Conservation (phyloP, 257 asterid species). For the Perilla frutescens region DNA sequence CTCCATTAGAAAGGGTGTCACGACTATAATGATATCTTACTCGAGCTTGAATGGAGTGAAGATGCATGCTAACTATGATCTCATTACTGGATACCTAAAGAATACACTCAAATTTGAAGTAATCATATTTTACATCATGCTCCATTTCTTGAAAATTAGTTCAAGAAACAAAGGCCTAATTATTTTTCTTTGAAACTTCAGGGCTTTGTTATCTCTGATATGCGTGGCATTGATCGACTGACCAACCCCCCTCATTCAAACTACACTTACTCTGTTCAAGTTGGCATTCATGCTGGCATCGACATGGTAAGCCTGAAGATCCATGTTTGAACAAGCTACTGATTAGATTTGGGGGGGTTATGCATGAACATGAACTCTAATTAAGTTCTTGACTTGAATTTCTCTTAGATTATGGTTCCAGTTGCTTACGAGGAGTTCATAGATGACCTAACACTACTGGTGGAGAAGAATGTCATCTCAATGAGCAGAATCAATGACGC, state of each 20-base stretch:
- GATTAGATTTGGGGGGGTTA: background rate
- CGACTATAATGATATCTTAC: conserved; percentile 56
- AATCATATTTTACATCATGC: conserved; percentile 16
- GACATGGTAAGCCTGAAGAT: conserved; percentile 59
- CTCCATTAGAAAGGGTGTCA: conserved; percentile 51
- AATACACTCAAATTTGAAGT: conserved; percentile 55
- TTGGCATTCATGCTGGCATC: conserved; percentile 65
- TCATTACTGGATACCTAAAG: conserved; percentile 56
- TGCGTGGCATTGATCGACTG: conserved; percentile 70
- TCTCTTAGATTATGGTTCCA: conserved; percentile 66
- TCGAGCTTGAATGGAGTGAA: conserved; percentile 58
- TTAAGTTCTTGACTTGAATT: background rate
- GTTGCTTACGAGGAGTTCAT: conserved; percentile 46
- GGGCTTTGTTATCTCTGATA: conserved; percentile 83
- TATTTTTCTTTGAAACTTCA: conserved; percentile 31
- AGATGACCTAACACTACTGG: conserved; percentile 46
- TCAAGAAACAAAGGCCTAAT: conserved; percentile 14
- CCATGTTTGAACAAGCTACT: background rate
- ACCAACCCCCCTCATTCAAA: conserved; percentile 61
- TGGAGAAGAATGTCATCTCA: conserved; percentile 53
- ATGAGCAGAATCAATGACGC: conserved; percentile 73
- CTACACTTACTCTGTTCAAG: conserved; percentile 63
- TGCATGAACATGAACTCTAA: background rate
- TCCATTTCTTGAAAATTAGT: background rate
- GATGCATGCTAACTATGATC: conserved; percentile 60